phyloP scores from a whole-genome alignment of 768 basidiomycete species.

The Leccinum olivaceopallidum region DNA sequence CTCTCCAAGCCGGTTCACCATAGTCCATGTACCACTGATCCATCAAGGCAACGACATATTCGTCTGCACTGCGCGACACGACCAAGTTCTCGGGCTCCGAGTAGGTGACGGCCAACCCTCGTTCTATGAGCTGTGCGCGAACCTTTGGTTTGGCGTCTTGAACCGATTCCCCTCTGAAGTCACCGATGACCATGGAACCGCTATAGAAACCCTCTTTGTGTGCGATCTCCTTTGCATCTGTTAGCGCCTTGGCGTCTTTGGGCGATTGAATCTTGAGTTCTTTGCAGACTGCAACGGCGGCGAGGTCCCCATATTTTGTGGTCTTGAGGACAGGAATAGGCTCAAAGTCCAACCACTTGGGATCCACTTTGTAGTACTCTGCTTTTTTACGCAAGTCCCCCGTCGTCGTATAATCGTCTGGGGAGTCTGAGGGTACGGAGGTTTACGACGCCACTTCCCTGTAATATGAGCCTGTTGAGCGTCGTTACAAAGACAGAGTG shows the following conservation, averaged over 20 bases:
- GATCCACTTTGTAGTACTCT: conserved; percentile 93
- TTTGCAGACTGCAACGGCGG: conserved; percentile 80
- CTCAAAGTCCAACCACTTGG: conserved; percentile 81
- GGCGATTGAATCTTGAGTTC: conserved; percentile 94
- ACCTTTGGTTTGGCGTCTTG: conserved; percentile 93
- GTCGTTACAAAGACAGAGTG: neutral
- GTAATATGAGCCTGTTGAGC: conserved; percentile 11
- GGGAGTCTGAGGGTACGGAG: conserved; percentile 97
- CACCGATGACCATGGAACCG: conserved; percentile 88
- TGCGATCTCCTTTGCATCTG: conserved; percentile 95
- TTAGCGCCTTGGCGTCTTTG: conserved; percentile 90
- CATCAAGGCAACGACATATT: conserved; percentile 97
- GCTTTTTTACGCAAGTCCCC: conserved; percentile 94
- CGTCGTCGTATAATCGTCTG: conserved; percentile 91
- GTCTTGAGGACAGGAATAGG: conserved; percentile 88
- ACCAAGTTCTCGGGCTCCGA: conserved; percentile 94
- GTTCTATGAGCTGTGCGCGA: conserved; percentile 76
- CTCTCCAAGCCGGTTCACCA: conserved; percentile 89
- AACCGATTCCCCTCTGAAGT: conserved; percentile 86
- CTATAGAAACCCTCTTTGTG: conserved; percentile 99
- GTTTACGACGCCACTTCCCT: conserved; percentile 99
- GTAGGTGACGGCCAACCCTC: conserved; percentile 81
- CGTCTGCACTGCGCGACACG: conserved; percentile 89
- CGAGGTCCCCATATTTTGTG: conserved; percentile 90
- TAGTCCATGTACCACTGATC: conserved; percentile 99